phyloP scores from a whole-genome alignment of 257 asterid species.

The Salvia miltiorrhiza region DNA sequence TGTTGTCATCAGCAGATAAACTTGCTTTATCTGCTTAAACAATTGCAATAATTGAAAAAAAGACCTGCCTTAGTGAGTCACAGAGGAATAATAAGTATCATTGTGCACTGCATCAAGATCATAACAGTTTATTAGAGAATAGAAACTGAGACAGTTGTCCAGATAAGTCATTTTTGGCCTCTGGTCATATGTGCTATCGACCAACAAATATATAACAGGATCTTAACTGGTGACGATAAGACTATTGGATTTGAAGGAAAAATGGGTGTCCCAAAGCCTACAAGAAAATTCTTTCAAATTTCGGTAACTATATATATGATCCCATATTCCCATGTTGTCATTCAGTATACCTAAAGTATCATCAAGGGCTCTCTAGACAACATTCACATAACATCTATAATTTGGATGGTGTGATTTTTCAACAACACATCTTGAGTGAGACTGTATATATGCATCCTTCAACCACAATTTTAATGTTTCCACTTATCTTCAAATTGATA shows the following conservation, averaged over 20 bases:
- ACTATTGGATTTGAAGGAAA: conserved; percentile 14
- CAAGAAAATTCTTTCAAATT: neutral
- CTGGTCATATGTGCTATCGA: conserved; percentile 2
- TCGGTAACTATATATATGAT: neutral
- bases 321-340: neutral
- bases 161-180: conserved; percentile 2
- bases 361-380: neutral
- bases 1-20: neutral
- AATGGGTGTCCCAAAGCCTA: conserved; percentile 9
- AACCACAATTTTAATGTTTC: neutral
- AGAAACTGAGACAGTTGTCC: neutral
- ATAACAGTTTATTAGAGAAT: conserved; percentile 3
- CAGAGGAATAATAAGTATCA: conserved; percentile 12
- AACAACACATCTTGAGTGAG: conserved; percentile 8
- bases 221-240: conserved; percentile 7
- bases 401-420: conserved; percentile 4
- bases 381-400: neutral
- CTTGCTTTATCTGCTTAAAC: conserved; percentile 9
- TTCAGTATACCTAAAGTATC: neutral
- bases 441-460: conserved; percentile 5
- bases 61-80: conserved; percentile 14
- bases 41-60: conserved; percentile 13
- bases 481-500: conserved; percentile 10
- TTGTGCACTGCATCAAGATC: conserved; percentile 15
- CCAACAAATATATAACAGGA: neutral